Percentiles rank a stretch among this genome's conserved stretches.
Evolutionary conservation across 208 protist genomes (phyloP).

Genomic region (Naegleria lovaniensis): DNA sequence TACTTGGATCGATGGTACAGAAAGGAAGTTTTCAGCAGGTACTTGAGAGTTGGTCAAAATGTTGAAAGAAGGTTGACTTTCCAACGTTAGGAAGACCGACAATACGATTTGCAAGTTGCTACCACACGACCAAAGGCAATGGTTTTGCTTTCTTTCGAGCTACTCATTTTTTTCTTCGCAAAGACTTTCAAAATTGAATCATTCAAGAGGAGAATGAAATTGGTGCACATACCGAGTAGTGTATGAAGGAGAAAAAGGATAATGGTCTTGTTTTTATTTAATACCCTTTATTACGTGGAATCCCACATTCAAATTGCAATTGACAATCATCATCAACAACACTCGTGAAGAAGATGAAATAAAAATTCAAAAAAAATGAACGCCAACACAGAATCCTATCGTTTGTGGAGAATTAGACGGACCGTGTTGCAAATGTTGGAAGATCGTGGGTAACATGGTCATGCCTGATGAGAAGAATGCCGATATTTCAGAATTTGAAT

Average conservation of each 20-base stretch:
- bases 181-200: background rate
- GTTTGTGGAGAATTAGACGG: constrained; percentile 9
- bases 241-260: too few species aligned
- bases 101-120: constrained; percentile 87
- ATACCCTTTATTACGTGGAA: too few species aligned
- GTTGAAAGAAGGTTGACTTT: constrained; percentile 97
- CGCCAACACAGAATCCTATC: background rate
- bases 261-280: too few species aligned
- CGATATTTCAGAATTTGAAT: constrained; percentile 17
- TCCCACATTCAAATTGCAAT: too few species aligned
- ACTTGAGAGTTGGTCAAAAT: constrained; percentile 87
- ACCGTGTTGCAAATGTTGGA: constrained; percentile 29
- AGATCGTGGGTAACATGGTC: constrained; percentile 28
- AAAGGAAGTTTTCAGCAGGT: constrained; percentile 95
- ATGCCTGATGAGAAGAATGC: background rate
- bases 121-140: constrained; percentile 67
- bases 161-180: constrained; percentile 57
- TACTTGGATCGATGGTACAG: constrained; percentile 95
- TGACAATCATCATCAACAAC: too few species aligned
- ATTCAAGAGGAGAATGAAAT: too few species aligned
- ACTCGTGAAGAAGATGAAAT: too few species aligned
- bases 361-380: constrained; percentile 8
- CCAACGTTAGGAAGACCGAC: constrained; percentile 96
- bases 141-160: constrained; percentile 68
- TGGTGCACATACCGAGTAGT: too few species aligned